Evolutionary conservation across 2,329 filamentous ascomycete species (phyloP).

Genomic region (Acrodontium crateriforme): DNA sequence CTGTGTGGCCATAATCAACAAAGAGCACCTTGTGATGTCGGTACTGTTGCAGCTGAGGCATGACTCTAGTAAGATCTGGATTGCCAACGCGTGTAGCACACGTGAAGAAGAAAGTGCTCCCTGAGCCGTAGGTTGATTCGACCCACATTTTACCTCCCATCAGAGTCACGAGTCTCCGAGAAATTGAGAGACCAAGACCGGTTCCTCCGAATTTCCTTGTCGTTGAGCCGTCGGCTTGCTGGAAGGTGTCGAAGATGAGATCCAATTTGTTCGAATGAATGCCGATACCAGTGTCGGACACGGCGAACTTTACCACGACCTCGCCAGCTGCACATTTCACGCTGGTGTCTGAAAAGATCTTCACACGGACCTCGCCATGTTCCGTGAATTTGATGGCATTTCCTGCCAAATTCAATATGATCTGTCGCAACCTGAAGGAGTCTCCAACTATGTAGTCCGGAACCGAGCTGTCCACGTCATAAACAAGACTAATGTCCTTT

Average conservation of each 20-base stretch:
- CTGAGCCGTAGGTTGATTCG: conserved; percentile 77
- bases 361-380: conserved; percentile 86
- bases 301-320: conserved; percentile 89
- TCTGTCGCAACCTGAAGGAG: conserved; percentile 88
- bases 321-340: conserved; percentile 56
- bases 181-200: conserved; percentile 85
- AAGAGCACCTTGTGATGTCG: conserved; percentile 85
- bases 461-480: conserved; percentile 83
- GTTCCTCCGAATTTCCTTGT: conserved; percentile 93
- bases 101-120: conserved; percentile 93
- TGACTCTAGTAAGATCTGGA: conserved; percentile 62
- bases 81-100: conserved; percentile 77
- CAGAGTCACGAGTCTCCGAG: conserved; percentile 82
- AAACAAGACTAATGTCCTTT: conserved; percentile 82
- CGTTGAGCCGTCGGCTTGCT: conserved; percentile 93
- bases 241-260: conserved; percentile 97
- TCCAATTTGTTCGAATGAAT: conserved; percentile 92
- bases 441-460: conserved; percentile 93
- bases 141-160: conserved; percentile 98
- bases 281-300: conserved; percentile 91
- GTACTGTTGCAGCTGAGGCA: conserved; percentile 79
- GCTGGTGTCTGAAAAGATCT: conserved; percentile 61
- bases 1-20: conserved; percentile 79
- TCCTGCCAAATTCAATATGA: conserved; percentile 91
- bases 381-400: conserved; percentile 99